A percentile compares a stretch with the other conserved stretches of the same genome.
Evolutionary conservation across 2,329 filamentous ascomycete species (phyloP).

Genomic region (Cryphonectria radicalis): DNA sequence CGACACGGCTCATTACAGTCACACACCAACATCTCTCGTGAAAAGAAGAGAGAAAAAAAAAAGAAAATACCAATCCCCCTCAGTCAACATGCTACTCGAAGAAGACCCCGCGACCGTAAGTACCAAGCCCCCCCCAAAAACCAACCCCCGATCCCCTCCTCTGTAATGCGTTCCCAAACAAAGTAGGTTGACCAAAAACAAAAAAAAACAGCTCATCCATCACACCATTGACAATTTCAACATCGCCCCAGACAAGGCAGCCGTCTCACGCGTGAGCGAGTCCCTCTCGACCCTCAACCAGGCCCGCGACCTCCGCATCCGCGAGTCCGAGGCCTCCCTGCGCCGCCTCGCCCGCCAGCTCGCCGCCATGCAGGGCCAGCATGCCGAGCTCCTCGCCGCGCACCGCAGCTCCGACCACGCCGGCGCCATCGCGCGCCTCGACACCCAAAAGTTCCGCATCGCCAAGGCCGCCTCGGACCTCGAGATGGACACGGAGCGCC

Average conservation of each 20-base stretch:
- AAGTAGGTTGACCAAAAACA: background rate
- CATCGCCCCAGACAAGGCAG: conserved; percentile 83
- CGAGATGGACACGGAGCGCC: conserved; percentile 93
- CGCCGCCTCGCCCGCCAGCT: conserved; percentile 78
- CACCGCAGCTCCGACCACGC: conserved; percentile 84
- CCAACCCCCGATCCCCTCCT: background rate
- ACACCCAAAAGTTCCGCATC: conserved; percentile 91
- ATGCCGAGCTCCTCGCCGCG: conserved; percentile 73
- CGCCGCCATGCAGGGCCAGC: conserved; percentile 73
- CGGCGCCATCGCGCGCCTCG: conserved; percentile 80
- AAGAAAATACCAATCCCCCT: background rate
- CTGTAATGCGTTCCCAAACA: background rate
- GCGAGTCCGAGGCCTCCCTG: conserved; percentile 68
- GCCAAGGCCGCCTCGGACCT: conserved; percentile 90
- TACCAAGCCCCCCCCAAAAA: too few relatives aligned
- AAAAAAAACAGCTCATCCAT: conserved; percentile 72
- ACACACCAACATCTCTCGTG: background rate
- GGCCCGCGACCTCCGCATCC: conserved; percentile 77
- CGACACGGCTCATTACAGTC: background rate
- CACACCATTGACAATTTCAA: conserved; percentile 96
- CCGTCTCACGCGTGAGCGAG: conserved; percentile 81
- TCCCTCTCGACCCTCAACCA: conserved; percentile 83
- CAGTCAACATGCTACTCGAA: conserved; percentile 82
- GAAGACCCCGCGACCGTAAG: conserved; percentile 84
- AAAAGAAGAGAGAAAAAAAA: background rate